Evolutionary conservation across 306 rosid genomes (phyloP), one percentile per base, ranked within the genome.

Genomic region (Alnus glutinosa): DNA sequence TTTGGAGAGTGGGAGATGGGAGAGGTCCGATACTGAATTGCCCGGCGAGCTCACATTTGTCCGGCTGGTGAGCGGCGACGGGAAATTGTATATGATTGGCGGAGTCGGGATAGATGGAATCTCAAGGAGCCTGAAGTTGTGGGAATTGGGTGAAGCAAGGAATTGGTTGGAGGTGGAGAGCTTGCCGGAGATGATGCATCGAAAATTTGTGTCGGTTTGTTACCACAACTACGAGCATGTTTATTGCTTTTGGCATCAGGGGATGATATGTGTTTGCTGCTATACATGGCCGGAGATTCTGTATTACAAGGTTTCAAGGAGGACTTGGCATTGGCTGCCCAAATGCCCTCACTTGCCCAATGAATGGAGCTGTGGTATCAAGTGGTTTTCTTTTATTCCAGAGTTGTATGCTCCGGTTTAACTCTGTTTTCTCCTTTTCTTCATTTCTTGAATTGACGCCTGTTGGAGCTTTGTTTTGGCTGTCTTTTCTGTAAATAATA

Each of bases 261-360:
- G 99, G 13, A 88, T 88, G 90, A 83, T 95, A 49, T 95, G 99
- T 64, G 78, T 95, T 71, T 90, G 99, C 76, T 95, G 99, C 86
- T 86, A 89, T 64, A 91, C 92, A 0, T 95, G 99, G 98, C 94
- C 99, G 4, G 97, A 95, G 98, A 89, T 92, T 4, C 81, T 95
- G 91, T 95, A 89, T 71, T 93, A 66, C 89, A 88, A 84, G 76
- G 78, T 86, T 23, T 85, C 90, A 2, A 84, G 95, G 73, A 87
- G 83, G 85, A 91, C 96, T 50, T 95, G 99, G 98, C 97, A 91
- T 88, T 95, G 99, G 99, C 89, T 93, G 61, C 93, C 94, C 46
- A 91, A 82, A 77, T 90, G 96, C 78, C 93, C 94, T 49, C 90
- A 90, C 18, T 70, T 95, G 80, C 94, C 98, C 52, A 84, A 83